phyloP scores from a whole-genome alignment of 1,284 basidiomycete genomes.

The Heliocybe sulcata region DNA sequence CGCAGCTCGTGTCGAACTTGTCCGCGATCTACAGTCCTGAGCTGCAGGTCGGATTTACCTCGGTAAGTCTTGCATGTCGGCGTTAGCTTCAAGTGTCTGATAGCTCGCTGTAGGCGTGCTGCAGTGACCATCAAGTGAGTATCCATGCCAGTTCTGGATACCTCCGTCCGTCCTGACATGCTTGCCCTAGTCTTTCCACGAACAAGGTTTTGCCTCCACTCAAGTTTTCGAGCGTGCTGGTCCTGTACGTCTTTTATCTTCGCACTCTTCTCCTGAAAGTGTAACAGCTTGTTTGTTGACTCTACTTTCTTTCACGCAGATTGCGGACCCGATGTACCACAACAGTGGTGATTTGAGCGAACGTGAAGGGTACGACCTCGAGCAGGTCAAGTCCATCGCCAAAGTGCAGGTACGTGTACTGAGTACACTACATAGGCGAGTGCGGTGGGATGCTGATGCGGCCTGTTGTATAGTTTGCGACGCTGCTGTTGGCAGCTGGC shows the following conservation, averaged over 20 bases:
- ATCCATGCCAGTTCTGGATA: not conserved
- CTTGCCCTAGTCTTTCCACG: slow-evolving; percentile 59
- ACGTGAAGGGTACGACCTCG: slow-evolving; percentile 72
- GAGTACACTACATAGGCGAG: not conserved
- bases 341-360: slow-evolving; percentile 76
- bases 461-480: slow-evolving; percentile 35
- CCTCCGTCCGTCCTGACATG: not conserved
- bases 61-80: slow-evolving; percentile 26
- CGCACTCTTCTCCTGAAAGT: not conserved
- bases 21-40: slow-evolving; percentile 78
- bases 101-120: slow-evolving; percentile 53
- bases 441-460: slow-evolving; percentile 2
- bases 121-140: slow-evolving; percentile 76
- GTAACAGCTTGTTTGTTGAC: not conserved
- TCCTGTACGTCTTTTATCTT: slow-evolving; percentile 30
- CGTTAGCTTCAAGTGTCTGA: not conserved
- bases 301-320: slow-evolving; percentile 20
- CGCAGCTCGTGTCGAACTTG: slow-evolving; percentile 66
- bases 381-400: slow-evolving; percentile 73
- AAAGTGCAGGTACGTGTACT: slow-evolving; percentile 65
- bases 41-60: slow-evolving; percentile 68
- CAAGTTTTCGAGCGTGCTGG: slow-evolving; percentile 82
- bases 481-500: slow-evolving; percentile 43
- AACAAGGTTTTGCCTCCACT: slow-evolving; percentile 76
- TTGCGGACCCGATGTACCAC: slow-evolving; percentile 84